Conservation (phyloP, 2,329 filamentous ascomycete genomes). For the Fusarium tricinctum region DNA sequence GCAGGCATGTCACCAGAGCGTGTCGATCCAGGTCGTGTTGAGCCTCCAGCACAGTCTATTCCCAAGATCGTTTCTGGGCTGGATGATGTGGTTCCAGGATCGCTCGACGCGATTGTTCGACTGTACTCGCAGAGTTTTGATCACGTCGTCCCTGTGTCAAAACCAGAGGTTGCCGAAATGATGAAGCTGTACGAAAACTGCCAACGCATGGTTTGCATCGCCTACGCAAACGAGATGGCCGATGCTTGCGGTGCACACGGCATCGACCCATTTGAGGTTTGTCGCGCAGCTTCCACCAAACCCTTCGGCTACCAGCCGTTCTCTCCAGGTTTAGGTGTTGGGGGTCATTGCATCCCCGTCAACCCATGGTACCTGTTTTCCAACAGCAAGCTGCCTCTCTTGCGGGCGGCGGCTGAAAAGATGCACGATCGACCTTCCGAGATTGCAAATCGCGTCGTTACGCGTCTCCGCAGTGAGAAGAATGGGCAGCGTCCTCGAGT, state of each 20-base stretch:
- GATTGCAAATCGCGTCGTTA: conserved; percentile 56
- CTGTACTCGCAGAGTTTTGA: conserved; percentile 65
- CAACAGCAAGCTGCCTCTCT: conserved; percentile 62
- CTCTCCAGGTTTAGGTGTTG: conserved; percentile 64
- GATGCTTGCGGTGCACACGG: conserved; percentile 62
- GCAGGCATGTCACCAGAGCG: conserved; percentile 67
- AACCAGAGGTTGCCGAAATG: conserved; percentile 70
- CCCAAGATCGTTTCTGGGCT: conserved; percentile 69
- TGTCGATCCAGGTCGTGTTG: conserved; percentile 64
- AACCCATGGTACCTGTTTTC: conserved; percentile 68
- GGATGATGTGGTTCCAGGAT: conserved; percentile 61
- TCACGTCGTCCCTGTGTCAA: conserved; percentile 62
- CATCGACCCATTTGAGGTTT: conserved; percentile 67
- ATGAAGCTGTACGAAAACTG: conserved; percentile 72
- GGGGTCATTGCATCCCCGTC: conserved; percentile 69
- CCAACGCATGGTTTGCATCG: conserved; percentile 68
- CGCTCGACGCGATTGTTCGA: conserved; percentile 58
- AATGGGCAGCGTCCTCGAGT: conserved; percentile 49
- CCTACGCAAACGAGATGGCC: conserved; percentile 70
- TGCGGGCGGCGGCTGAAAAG: conserved; percentile 59
- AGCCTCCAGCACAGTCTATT: conserved; percentile 59
- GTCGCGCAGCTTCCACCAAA: conserved; percentile 63
- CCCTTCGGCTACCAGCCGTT: conserved; percentile 67
- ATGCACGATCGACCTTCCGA: conserved; percentile 60
- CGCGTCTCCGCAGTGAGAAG: conserved; percentile 45